Conservation (phyloP, 208 protist genomes). For the Naegleria lovaniensis region DNA sequence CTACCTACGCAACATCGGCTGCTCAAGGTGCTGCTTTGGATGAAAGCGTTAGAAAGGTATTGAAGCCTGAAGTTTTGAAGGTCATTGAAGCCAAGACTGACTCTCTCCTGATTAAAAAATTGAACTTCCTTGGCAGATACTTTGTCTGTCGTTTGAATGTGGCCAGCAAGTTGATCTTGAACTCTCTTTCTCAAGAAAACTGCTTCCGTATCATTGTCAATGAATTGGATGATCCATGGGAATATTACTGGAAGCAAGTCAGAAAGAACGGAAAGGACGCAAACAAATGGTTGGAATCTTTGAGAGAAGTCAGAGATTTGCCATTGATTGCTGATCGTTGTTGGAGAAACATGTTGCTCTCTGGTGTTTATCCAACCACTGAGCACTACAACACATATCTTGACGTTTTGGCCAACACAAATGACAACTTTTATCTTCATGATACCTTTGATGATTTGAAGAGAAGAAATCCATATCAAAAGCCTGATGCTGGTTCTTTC, state of each 20-base stretch:
- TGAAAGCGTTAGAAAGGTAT: not conserved
- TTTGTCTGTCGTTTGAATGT: constrained; percentile 8
- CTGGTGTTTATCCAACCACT: constrained; percentile 5
- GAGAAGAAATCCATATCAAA: constrained; percentile 14
- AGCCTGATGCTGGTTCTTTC: not conserved
- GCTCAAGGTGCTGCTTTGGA: not conserved
- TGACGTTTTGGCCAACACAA: not conserved
- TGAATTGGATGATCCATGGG: constrained; percentile 12
- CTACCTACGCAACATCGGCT: not conserved
- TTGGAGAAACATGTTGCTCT: not conserved
- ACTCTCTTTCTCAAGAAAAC: not conserved
- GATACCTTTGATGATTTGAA: not conserved
- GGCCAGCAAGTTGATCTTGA: not conserved
- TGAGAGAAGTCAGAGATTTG: not conserved
- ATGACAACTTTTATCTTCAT: not conserved
- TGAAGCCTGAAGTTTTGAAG: constrained; percentile 21
- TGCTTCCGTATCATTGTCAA: not conserved
- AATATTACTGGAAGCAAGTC: constrained; percentile 16
- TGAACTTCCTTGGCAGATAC: not conserved
- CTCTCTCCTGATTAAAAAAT: constrained; percentile 5
- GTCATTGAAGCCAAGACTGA: constrained; percentile 9
- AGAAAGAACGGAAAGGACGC: not conserved
- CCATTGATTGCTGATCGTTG: constrained; percentile 10
- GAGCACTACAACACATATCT: constrained; percentile 13
- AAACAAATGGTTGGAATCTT: constrained; percentile 6